Percentiles rank a stretch among this genome's conserved stretches.
These are phyloP conservation scores for Citrus sp. DNA, from an alignment of 345 rosid genomes.

Conservation along the genomic window DNA sequence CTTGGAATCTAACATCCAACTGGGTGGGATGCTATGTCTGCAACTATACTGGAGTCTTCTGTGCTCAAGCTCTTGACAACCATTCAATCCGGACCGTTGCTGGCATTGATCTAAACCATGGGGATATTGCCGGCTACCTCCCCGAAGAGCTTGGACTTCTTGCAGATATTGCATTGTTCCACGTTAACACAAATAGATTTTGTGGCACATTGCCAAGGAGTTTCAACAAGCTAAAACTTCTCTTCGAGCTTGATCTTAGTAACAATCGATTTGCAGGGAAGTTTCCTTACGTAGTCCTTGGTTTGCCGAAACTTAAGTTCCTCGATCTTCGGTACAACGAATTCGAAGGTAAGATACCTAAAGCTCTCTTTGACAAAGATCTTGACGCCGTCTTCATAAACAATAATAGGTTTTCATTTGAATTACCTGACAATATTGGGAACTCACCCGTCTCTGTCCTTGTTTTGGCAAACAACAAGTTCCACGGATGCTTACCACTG, in stretches of 20 bases:
- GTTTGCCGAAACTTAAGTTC: constrained; percentile 53
- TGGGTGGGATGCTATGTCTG: constrained; percentile 79
- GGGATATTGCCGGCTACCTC: constrained; percentile 67
- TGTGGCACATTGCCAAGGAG: constrained; percentile 60
- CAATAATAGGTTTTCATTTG: constrained; percentile 55
- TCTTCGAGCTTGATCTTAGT: constrained; percentile 73
- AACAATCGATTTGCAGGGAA: constrained; percentile 74
- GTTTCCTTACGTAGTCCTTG: constrained; percentile 61
- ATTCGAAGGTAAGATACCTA: constrained; percentile 70
- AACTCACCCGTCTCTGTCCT: constrained; percentile 72
- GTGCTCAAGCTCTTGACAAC: constrained; percentile 46
- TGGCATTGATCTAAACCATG: constrained; percentile 75
- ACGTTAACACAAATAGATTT: constrained; percentile 76
- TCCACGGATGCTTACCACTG: constrained; percentile 67
- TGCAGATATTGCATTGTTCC: constrained; percentile 56
- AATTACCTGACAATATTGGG: constrained; percentile 68
- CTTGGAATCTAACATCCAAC: constrained; percentile 47
- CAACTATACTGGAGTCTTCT: constrained; percentile 75
- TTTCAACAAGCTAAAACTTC: constrained; percentile 40
- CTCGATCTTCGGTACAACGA: constrained; percentile 88
- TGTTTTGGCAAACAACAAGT: constrained; percentile 59
- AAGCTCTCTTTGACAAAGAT: constrained; percentile 58
- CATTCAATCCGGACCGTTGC: constrained; percentile 59
- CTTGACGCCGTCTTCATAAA: constrained; percentile 78
- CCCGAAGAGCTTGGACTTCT: constrained; percentile 72